Conservation (phyloP, 352 stramenopile genomes). For the Pythium pectinolyticum region DNA sequence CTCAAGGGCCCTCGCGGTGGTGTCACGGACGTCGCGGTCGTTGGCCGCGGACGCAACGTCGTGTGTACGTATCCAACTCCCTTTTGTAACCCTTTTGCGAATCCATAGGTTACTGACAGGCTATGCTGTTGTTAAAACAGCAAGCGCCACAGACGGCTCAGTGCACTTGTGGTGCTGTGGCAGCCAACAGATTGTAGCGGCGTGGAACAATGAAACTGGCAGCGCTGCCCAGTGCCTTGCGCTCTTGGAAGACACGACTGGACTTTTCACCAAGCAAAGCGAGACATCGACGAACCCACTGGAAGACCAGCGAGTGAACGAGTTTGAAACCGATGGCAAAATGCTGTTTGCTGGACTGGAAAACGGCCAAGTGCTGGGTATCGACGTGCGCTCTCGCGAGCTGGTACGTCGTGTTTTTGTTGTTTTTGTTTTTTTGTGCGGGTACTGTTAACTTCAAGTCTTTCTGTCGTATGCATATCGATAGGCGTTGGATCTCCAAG, state of each 20-base stretch:
- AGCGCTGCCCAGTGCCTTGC: constrained; percentile 56
- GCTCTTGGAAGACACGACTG: constrained; percentile 35
- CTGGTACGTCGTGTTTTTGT: constrained; percentile 27
- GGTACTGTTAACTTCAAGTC: neutral
- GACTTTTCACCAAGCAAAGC: neutral
- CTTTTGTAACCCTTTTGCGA: neutral
- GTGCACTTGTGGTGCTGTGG: constrained; percentile 72
- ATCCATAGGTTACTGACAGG: neutral
- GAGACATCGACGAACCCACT: constrained; percentile 16
- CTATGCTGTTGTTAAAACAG: constrained; percentile 34
- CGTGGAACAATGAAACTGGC: constrained; percentile 59
- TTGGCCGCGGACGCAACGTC: constrained; percentile 68
- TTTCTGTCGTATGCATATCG: neutral
- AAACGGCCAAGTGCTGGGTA: constrained; percentile 53
- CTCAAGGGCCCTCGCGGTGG: constrained; percentile 60
- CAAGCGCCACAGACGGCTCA: constrained; percentile 54
- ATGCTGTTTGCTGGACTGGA: constrained; percentile 65
- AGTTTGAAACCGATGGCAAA: constrained; percentile 64
- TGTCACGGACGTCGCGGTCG: constrained; percentile 56
- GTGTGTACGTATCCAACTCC: constrained; percentile 52
- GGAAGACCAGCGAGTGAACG: constrained; percentile 23
- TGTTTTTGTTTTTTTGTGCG: neutral
- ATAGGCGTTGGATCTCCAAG: constrained; percentile 16
- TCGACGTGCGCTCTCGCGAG: constrained; percentile 54
- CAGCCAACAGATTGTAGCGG: constrained; percentile 51